These are phyloP conservation scores for Geotrichum siamense DNA, from an alignment of 1,139 yeast genomes.

Conservation along the genomic window DNA sequence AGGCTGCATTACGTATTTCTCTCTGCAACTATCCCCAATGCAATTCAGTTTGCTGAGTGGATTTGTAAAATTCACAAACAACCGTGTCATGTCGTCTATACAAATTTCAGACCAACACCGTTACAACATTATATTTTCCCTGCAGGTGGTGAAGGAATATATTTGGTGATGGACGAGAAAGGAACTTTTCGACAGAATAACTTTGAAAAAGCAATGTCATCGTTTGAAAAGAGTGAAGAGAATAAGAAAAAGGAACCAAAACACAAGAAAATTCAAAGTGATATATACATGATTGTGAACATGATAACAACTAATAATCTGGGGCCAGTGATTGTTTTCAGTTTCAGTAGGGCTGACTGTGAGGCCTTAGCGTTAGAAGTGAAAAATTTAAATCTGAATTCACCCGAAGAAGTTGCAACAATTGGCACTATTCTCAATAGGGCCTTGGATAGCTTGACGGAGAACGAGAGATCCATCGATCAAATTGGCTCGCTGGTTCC, in stretches of 20 bases:
- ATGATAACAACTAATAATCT: constrained; percentile 95
- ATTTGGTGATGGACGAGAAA: constrained; percentile 94
- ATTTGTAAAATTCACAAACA: constrained; percentile 89
- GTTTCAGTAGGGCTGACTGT: constrained; percentile 94
- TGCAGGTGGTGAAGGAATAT: constrained; percentile 95
- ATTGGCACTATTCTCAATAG: constrained; percentile 81
- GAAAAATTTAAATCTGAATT: constrained; percentile 90
- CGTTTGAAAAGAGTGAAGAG: constrained; percentile 79
- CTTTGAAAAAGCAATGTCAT: constrained; percentile 97
- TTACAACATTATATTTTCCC: constrained; percentile 95
- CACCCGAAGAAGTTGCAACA: constrained; percentile 86
- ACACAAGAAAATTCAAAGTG: constrained; percentile 53
- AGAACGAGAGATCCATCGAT: constrained; percentile 83
- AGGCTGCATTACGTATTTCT: constrained; percentile 82
- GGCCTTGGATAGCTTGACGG: constrained; percentile 82
- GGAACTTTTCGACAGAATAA: constrained; percentile 94
- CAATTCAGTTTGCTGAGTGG: constrained; percentile 99
- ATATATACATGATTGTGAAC: constrained; percentile 91
- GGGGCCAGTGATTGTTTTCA: constrained; percentile 96
- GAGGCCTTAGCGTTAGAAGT: constrained; percentile 88
- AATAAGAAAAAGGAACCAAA: constrained; percentile 35
- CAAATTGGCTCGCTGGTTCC: constrained; percentile 91
- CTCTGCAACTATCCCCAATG: constrained; percentile 97
- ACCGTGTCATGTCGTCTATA: constrained; percentile 97
- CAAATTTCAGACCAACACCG: constrained; percentile 98